Conservation (phyloP, 768 basidiomycete species). For the Krasilnikovozyma curviuscula region DNA sequence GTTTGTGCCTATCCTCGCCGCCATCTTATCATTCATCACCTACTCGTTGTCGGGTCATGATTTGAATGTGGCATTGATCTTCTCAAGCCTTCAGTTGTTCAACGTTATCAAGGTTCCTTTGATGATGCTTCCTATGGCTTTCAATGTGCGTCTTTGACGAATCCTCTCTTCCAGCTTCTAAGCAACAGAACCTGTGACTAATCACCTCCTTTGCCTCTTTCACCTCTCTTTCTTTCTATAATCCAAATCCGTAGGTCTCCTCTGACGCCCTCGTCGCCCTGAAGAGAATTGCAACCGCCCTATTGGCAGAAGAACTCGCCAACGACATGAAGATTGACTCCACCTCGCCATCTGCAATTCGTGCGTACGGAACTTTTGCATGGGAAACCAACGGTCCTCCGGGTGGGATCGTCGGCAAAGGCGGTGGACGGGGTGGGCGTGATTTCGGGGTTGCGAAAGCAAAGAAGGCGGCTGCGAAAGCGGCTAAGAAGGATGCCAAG, state of each 20-base stretch:
- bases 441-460: slow-evolving; percentile 10
- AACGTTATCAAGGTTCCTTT: slow-evolving; percentile 28
- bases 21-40: slow-evolving; percentile 41
- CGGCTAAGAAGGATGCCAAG: slow-evolving; percentile 11
- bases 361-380: slow-evolving; percentile 6
- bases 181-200: too few species aligned
- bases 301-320: slow-evolving; percentile 39
- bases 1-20: slow-evolving; percentile 37
- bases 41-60: slow-evolving; percentile 41
- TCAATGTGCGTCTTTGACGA: slow-evolving; percentile 1
- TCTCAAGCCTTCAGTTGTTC: slow-evolving; percentile 41
- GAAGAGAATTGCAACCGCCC: slow-evolving; percentile 33
- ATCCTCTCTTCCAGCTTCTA: slow-evolving; percentile 9
- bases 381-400: too few species aligned
- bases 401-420: slow-evolving; percentile 1
- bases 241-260: slow-evolving; percentile 16
- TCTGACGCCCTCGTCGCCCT: slow-evolving; percentile 38
- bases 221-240: slow-evolving; percentile 36
- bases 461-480: slow-evolving; percentile 19
- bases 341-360: slow-evolving; percentile 10
- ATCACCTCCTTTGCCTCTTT: background rate
- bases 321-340: slow-evolving; percentile 33
- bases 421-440: slow-evolving; percentile 6
- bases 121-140: slow-evolving; percentile 14
- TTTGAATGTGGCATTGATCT: slow-evolving; percentile 38